Evolutionary conservation across 2,329 filamentous ascomycete genomes (phyloP), one percentile per base, ranked within the genome.

Genomic region (Pseudogymnoascus sp.): DNA sequence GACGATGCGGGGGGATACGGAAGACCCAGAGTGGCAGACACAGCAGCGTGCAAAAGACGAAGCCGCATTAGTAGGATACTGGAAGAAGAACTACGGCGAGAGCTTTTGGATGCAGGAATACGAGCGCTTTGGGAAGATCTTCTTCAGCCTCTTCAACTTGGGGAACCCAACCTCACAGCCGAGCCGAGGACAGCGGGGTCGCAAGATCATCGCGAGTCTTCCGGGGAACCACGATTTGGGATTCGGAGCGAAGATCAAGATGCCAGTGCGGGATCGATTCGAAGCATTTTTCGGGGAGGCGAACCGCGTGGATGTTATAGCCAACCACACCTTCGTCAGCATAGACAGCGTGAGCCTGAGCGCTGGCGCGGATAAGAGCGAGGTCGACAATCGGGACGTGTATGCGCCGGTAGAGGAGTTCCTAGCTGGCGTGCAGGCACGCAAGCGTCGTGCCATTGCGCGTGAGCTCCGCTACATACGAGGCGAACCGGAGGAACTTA

Each of bases 191-290:
- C 84, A 86, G 65, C 80, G 84, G 30, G 87, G 88, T 4, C 82
- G 89, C 62, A 92, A 89, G 75, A 78, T 97, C 60, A 87, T 97
- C 60, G 85, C 89, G 16, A 93, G 88, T 70, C 72, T 99, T 62
- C 94, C 94, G 0, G 94, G 94, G 2, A 99, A 99, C 70, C 94
- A 99, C 72, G 94, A 99, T 72, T 74, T 97, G 39, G 94, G 94
- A 0, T 96, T 97, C 70, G 93, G 90, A 2, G 86, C 86, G 20
- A 89, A 92, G 47, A 86, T 99, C 57, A 90, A 96, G 71, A 72
- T 87, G 7, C 80, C 88, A 0, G 90, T 96, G 35, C 84, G 92
- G 59, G 81, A 94, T 68, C 81, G 94, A 14, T 99, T 97, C 73
- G 84, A 88, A 69, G 85, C 87, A 3, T 96, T 87, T 71, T 97